Evolutionary conservation across 2,329 filamentous ascomycete genomes (phyloP), one percentile per base, ranked within the genome.

Genomic region (Aspergillus chevalieri): DNA sequence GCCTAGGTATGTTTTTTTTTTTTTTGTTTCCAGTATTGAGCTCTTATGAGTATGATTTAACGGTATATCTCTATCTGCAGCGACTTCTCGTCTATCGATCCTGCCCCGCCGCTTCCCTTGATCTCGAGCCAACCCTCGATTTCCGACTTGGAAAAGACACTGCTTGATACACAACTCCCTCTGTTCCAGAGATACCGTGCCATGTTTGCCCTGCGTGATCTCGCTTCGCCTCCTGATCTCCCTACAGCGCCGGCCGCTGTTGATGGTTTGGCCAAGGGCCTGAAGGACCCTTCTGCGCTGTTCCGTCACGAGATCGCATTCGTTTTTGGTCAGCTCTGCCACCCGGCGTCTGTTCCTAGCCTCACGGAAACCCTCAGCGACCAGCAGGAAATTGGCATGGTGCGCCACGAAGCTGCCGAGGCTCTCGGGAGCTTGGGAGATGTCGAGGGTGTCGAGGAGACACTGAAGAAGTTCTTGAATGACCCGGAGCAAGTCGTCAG

Each of bases 241-340:
- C 87, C 90, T 2, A 95, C 91, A 2, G 91, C 92, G 6, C 81
- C 89, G 14, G 86, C 88, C n/a, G 92, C 93, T 15, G 81, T 98
- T 47, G 80, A 86, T 42, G 88, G 91, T 9, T 81, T 98, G 43
- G 89, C 93, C 43, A 85, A 84, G 65, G 93, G 93, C 14, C 84
- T 98, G 60, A 77, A 78, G 28, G 93, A 98, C 67, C 78, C 84
- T 15, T 96, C 91, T 44, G 91, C 91, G 4, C 82, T 98, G 6
- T 97, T 98, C 79, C 85, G 93, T 58, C 93, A 98, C 74, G 93
- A 98, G 68, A 90, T 98, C 57, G 93, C 93, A 12, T 98, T 98
- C 67, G 93, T 98, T 12, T 98, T 98, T 60, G 93, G 93, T 48
- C 93, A 98, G 70, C 78, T 98, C 47, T 90, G 87, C 48, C 93